phyloP scores from a whole-genome alignment of 192 early-diverging fungal genomes.

The Chytriomyces confervae region DNA sequence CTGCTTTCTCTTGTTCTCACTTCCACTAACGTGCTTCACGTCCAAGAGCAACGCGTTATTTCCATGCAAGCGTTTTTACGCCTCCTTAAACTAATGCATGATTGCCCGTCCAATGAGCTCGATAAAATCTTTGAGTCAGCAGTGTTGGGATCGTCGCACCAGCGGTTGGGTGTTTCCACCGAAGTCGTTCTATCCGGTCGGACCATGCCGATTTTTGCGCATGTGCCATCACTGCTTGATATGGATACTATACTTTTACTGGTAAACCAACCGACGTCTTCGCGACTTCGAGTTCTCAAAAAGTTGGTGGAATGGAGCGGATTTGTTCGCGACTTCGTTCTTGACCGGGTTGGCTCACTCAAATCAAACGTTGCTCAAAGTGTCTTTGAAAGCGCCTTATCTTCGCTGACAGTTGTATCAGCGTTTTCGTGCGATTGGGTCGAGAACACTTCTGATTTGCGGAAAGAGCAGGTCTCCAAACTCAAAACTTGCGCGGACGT shows the following conservation, averaged over 20 bases:
- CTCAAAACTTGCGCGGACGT: conserved; percentile 4
- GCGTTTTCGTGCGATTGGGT: neutral
- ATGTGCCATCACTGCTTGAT: conserved; percentile 40
- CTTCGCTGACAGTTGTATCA: neutral
- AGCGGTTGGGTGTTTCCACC: neutral
- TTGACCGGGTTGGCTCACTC: neutral
- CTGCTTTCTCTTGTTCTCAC: conserved; percentile 17
- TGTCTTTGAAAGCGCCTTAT: conserved; percentile 6
- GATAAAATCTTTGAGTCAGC: conserved; percentile 37
- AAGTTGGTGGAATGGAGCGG: conserved; percentile 10
- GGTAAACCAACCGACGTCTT: conserved; percentile 11
- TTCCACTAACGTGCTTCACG: neutral
- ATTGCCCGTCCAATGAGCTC: conserved; percentile 29
- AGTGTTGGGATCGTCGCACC: neutral
- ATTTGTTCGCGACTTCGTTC: conserved; percentile 18
- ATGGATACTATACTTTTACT: conserved; percentile 27
- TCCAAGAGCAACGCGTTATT: neutral
- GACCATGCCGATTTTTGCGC: conserved; percentile 13
- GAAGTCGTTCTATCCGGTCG: neutral
- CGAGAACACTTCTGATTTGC: neutral
- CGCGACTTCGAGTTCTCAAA: conserved; percentile 7
- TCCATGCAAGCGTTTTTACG: conserved; percentile 10
- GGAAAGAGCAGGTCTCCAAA: conserved; percentile 1
- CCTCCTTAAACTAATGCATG: conserved; percentile 33
- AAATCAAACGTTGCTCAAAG: conserved; percentile 18